phyloP scores from a whole-genome alignment of 495 filamentous ascomycete species.

The Tuber borchii region DNA sequence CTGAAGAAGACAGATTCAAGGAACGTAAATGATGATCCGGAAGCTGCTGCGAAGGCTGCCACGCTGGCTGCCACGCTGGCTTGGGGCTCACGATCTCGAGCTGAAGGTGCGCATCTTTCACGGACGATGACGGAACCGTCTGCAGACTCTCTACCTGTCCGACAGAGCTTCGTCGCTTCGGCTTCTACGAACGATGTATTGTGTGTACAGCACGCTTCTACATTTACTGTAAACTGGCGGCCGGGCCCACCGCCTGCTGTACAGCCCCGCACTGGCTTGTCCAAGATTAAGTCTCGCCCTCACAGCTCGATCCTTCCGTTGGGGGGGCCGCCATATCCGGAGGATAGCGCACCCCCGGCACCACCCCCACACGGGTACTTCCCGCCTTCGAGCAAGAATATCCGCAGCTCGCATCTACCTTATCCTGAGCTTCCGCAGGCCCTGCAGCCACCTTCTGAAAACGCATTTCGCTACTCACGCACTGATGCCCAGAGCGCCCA shows the following conservation, averaged over 20 bases:
- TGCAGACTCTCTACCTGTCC: slow-evolving; percentile 26
- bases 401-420: background rate
- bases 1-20: slow-evolving; percentile 39
- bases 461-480: background rate
- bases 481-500: background rate
- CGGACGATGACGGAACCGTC: slow-evolving; percentile 23
- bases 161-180: slow-evolving; percentile 17
- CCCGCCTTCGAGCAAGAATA: background rate
- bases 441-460: background rate
- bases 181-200: slow-evolving; percentile 12
- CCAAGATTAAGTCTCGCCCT: slow-evolving; percentile 1
- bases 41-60: slow-evolving; percentile 74
- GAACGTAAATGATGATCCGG: slow-evolving; percentile 41
- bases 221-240: background rate
- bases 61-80: slow-evolving; percentile 80
- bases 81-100: slow-evolving; percentile 58
- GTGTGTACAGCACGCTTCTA: background rate
- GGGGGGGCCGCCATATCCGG: background rate
- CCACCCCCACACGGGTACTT: slow-evolving; percentile 16
- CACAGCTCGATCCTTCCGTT: slow-evolving; percentile 17
- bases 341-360: slow-evolving; percentile 5
- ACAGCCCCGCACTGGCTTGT: background rate
- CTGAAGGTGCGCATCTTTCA: slow-evolving; percentile 27
- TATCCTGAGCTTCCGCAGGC: background rate
- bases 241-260: slow-evolving; percentile 1